These are phyloP conservation scores for Cenchrus purpureus DNA, from an alignment of 176 grass and related monocot genomes.

Conservation along the genomic window DNA sequence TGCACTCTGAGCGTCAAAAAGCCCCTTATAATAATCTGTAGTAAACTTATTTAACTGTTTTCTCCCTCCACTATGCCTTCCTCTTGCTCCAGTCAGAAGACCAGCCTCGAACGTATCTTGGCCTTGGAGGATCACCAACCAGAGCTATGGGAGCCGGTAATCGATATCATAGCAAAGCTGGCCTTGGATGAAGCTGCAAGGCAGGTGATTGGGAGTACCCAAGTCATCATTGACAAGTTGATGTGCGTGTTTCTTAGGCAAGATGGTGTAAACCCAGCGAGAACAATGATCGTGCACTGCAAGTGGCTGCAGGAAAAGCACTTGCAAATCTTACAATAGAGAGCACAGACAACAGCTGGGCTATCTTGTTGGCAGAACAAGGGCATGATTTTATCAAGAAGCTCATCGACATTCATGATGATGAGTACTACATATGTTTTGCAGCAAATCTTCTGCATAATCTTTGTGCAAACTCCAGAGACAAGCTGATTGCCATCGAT, in stretches of 20 bases:
- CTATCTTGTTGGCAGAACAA: not conserved
- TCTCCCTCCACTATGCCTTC: too few species aligned
- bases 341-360: not conserved
- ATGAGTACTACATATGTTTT: not conserved
- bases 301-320: not conserved
- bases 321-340: not conserved
- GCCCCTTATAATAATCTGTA: too few species aligned
- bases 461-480: not conserved
- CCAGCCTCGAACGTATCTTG: not conserved
- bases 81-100: too few species aligned
- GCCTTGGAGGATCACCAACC: not conserved
- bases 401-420: not conserved
- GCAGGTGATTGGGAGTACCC: not conserved
- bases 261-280: not conserved
- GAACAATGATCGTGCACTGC: not conserved
- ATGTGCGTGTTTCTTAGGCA: not conserved
- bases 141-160: not conserved
- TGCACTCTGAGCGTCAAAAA: too few species aligned
- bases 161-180: not conserved
- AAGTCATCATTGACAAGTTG: not conserved
- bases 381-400: not conserved
- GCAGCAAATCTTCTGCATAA: not conserved
- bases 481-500: not conserved
- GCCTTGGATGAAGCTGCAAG: not conserved
- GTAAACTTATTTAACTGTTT: too few species aligned